Evolutionary conservation across 208 protist genomes (phyloP).

Genomic region (Herpetomonas samuelpessoai): DNA sequence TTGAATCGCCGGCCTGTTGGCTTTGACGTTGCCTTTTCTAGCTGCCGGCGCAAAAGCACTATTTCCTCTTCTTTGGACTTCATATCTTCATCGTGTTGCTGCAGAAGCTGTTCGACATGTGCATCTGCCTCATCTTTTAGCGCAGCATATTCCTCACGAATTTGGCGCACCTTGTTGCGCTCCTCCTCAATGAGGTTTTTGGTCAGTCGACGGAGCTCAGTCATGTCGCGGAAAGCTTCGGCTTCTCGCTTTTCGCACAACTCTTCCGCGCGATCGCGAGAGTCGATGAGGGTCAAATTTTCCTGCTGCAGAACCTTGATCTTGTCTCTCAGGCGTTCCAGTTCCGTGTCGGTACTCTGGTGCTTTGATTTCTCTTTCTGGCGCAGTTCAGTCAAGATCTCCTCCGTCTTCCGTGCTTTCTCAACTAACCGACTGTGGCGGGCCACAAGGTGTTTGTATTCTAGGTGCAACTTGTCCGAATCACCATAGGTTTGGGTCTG

Average conservation of each 20-base stretch:
- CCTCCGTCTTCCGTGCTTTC: conserved; percentile 39
- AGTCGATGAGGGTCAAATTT: conserved; percentile 53
- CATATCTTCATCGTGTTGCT: conserved; percentile 36
- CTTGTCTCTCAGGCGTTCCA: conserved; percentile 47
- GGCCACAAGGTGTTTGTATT: conserved; percentile 77
- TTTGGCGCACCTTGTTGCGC: conserved; percentile 29
- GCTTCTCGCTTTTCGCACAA: conserved; percentile 66
- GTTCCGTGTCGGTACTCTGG: conserved; percentile 36
- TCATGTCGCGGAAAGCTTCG: conserved; percentile 76
- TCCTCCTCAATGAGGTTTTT: conserved; percentile 64
- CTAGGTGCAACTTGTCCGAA: conserved; percentile 66
- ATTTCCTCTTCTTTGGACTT: conserved; percentile 50
- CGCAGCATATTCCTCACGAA: conserved; percentile 38
- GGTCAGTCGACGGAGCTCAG: conserved; percentile 53
- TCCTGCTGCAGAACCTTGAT: conserved; percentile 59
- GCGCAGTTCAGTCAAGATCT: conserved; percentile 46
- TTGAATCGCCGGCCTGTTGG: conserved; percentile 21
- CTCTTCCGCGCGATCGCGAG: conserved; percentile 70
- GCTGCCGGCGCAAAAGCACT: conserved; percentile 27
- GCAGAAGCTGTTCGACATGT: conserved; percentile 47
- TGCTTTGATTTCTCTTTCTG: conserved; percentile 28
- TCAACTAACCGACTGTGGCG: conserved; percentile 58
- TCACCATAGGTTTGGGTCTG: conserved; percentile 34
- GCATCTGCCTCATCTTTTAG: conserved; percentile 34
- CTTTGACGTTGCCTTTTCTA: conserved; percentile 32